These are phyloP conservation scores for Irpex sp. DNA, from an alignment of 1,284 basidiomycete species.

Conservation along the genomic window DNA sequence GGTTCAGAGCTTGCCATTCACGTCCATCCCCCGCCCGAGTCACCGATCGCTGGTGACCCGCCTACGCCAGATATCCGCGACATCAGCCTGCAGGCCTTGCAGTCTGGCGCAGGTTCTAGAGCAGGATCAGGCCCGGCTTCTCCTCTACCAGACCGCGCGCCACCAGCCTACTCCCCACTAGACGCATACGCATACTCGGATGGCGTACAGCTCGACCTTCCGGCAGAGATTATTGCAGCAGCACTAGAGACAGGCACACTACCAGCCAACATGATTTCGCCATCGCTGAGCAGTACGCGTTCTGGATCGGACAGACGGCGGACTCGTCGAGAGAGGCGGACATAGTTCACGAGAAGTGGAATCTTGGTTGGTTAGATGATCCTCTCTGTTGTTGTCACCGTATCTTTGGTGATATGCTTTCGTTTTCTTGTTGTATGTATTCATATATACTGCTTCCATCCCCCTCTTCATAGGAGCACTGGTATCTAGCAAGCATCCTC, in stretches of 20 bases:
- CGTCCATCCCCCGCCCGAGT: conserved; percentile 73
- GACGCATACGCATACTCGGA: conserved; percentile 78
- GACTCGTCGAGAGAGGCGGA: conserved; percentile 45
- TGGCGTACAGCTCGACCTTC: conserved; percentile 78
- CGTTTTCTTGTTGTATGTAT: conserved; percentile 11
- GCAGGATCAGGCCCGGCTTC: conserved; percentile 14
- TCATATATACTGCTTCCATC: conserved; percentile 8
- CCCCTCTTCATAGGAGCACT: neutral
- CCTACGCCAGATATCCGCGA: conserved; percentile 76
- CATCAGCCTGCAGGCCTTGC: conserved; percentile 71
- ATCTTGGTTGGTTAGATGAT: conserved; percentile 9
- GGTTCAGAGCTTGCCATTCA: conserved; percentile 63
- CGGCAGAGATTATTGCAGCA: conserved; percentile 78
- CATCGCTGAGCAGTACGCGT: conserved; percentile 39
- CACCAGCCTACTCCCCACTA: conserved; percentile 79
- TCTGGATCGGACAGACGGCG: conserved; percentile 48
- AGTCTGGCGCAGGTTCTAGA: conserved; percentile 30
- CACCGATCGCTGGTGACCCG: conserved; percentile 68
- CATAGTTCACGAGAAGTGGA: conserved; percentile 13
- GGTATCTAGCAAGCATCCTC: neutral
- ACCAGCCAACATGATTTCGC: conserved; percentile 51
- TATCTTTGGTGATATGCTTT: conserved; percentile 6
- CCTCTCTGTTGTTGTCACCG: conserved; percentile 19
- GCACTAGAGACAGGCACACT: conserved; percentile 67
- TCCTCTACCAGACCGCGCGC: conserved; percentile 37